A percentile compares a stretch with the other conserved stretches of the same genome.
Conservation (phyloP, 257 asterid genomes). For the Rauvolfia tetraphylla region DNA sequence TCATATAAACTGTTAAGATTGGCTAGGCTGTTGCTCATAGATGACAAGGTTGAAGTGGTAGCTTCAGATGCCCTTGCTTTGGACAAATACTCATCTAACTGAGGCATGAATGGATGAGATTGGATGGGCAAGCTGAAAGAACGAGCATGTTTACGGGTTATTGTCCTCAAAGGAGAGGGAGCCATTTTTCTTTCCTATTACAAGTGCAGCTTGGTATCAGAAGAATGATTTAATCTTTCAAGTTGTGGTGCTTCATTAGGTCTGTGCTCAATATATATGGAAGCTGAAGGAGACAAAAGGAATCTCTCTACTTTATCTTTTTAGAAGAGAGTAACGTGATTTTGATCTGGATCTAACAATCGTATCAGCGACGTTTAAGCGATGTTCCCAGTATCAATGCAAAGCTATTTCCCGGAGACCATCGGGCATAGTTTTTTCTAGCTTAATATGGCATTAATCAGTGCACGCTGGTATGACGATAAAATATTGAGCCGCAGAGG, state of each 20-base stretch:
- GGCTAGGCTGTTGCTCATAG: slow-evolving; percentile 20
- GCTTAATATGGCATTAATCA: not conserved
- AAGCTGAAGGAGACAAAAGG: not conserved
- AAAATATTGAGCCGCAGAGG: not conserved
- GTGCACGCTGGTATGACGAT: not conserved
- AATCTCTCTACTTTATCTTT: not conserved
- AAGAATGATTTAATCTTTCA: not conserved
- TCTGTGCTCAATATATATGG: not conserved
- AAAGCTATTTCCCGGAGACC: not conserved
- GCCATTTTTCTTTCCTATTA: slow-evolving; percentile 24
- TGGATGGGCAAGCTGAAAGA: slow-evolving; percentile 41
- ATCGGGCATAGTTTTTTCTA: not conserved
- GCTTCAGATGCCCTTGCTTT: slow-evolving; percentile 24
- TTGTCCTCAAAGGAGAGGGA: slow-evolving; percentile 39
- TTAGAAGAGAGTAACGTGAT: not conserved
- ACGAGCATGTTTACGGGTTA: slow-evolving; percentile 35
- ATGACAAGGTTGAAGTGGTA: slow-evolving; percentile 24
- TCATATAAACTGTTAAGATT: slow-evolving; percentile 27
- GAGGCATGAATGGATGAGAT: slow-evolving; percentile 31
- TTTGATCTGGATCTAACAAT: slow-evolving; percentile 10
- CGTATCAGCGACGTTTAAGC: not conserved
- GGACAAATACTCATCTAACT: slow-evolving; percentile 29
- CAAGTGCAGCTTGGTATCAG: not conserved
- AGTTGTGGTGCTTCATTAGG: not conserved
- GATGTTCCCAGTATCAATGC: not conserved